phyloP scores from a whole-genome alignment of 129 eudicot genomes.

The Centella asiatica region DNA sequence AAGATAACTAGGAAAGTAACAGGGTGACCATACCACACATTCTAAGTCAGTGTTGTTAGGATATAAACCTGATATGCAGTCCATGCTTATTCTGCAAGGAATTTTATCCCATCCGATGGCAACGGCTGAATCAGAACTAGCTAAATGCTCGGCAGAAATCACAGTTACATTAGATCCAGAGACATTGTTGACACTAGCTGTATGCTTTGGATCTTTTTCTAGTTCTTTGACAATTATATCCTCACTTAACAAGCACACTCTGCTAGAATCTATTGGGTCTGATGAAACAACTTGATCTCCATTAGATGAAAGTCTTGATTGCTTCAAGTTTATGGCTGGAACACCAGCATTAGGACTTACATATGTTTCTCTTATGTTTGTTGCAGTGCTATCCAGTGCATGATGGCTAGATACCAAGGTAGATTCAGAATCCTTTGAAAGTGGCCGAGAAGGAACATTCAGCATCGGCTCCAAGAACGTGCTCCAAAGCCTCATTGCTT shows the following conservation, averaged over 20 bases:
- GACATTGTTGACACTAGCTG: slow-evolving; percentile 22
- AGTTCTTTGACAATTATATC: slow-evolving; percentile 34
- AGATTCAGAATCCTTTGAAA: slow-evolving; percentile 37
- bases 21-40: neutral
- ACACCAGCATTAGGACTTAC: slow-evolving; percentile 44
- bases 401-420: slow-evolving; percentile 32
- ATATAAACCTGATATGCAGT: slow-evolving; percentile 18
- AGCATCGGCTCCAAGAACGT: slow-evolving; percentile 86
- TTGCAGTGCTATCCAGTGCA: slow-evolving; percentile 22
- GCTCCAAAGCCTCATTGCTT: slow-evolving; percentile 78
- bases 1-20: neutral
- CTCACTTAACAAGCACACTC: slow-evolving; percentile 36
- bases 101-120: slow-evolving; percentile 32
- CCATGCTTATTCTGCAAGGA: slow-evolving; percentile 29
- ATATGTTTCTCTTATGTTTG: slow-evolving; percentile 35
- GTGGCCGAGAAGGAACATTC: slow-evolving; percentile 47
- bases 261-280: slow-evolving; percentile 29
- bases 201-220: slow-evolving; percentile 28
- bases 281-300: slow-evolving; percentile 45
- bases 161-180: slow-evolving; percentile 10
- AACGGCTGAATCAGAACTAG: slow-evolving; percentile 26
- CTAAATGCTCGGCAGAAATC: slow-evolving; percentile 27
- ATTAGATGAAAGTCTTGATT: slow-evolving; percentile 41
- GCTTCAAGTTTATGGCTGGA: slow-evolving; percentile 26
- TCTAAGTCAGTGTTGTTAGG: neutral